phyloP scores from a whole-genome alignment of 2,329 filamentous ascomycete genomes.

The Fusarium piperis region DNA sequence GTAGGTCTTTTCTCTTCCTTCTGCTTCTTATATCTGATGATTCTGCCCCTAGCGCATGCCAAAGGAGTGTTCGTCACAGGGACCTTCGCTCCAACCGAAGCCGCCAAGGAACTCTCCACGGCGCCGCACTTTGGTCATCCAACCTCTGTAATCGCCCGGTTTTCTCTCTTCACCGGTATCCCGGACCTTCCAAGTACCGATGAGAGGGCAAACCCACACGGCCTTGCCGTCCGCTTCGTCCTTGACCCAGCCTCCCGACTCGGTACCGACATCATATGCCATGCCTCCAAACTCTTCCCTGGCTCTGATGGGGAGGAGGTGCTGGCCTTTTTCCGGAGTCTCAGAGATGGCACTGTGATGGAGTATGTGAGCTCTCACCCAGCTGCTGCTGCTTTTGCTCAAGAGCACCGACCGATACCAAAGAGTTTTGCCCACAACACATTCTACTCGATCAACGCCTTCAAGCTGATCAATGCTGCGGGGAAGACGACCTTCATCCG shows the following conservation, averaged over 20 bases:
- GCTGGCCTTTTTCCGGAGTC: not conserved
- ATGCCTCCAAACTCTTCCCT: not conserved
- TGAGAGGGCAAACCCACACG: not conserved
- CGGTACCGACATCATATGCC: not conserved
- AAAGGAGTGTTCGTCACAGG: not conserved
- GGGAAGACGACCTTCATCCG: not conserved
- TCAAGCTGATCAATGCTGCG: not conserved
- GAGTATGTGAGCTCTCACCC: not conserved
- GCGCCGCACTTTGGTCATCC: not conserved
- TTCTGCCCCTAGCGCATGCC: not conserved
- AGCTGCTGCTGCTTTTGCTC: not conserved
- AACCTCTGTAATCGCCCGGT: not conserved
- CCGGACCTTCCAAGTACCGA: not conserved
- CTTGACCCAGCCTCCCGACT: not conserved
- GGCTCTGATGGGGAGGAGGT: not conserved
- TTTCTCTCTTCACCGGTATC: not conserved
- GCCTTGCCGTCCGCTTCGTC: not conserved
- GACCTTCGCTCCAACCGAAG: not conserved
- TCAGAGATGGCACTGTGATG: not conserved
- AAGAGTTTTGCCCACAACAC: not conserved
- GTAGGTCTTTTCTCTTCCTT: not conserved
- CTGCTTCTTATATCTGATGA: not conserved
- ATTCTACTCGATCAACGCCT: not conserved
- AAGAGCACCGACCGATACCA: not conserved
- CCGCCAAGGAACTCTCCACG: not conserved